Evolutionary conservation across 345 rosid genomes (phyloP).

Genomic region (Populus ilicifolia): DNA sequence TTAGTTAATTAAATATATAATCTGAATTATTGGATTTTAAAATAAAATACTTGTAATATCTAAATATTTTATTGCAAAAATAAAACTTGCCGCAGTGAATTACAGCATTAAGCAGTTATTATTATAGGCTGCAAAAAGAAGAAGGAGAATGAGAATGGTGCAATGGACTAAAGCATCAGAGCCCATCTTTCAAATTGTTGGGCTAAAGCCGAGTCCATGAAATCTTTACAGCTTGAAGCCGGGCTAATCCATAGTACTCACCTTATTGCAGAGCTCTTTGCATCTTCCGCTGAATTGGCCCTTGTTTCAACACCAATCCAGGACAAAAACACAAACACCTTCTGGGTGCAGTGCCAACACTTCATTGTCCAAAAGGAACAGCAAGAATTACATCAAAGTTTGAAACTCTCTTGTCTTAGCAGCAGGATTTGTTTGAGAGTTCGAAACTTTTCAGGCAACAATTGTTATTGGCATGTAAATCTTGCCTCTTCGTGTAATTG

Average conservation of each 20-base stretch:
- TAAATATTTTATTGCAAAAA: no score
- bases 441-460: neutral
- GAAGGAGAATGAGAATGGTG: neutral
- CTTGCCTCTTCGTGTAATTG: neutral
- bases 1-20: no score
- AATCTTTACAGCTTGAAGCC: neutral
- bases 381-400: neutral
- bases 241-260: neutral
- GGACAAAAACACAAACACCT: neutral
- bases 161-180: neutral
- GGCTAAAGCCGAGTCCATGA: neutral
- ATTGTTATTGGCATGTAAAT: neutral
- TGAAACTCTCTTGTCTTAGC: neutral
- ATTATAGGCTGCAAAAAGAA: no score
- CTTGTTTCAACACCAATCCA: neutral
- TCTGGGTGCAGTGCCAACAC: neutral
- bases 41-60: no score
- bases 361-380: neutral
- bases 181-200: neutral
- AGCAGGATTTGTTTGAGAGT: neutral
- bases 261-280: neutral
- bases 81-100: no score
- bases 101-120: no score
- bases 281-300: neutral
- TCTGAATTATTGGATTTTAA: no score